Conservation (phyloP, 1,139 yeast genomes). For the Spathaspora sp. region DNA sequence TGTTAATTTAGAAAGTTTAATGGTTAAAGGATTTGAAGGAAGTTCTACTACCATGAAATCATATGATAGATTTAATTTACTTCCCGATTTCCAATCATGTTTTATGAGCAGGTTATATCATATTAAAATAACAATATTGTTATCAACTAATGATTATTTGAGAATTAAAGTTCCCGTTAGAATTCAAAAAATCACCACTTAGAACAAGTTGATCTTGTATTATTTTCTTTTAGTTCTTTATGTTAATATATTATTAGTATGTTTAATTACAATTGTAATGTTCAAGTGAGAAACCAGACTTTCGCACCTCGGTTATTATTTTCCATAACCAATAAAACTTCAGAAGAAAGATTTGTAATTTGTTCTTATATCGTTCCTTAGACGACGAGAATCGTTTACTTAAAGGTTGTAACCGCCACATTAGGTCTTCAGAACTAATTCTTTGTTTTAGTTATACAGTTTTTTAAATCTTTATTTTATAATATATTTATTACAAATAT, state of each 20-base stretch:
- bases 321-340: too few relatives aligned
- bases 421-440: too few relatives aligned
- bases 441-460: too few relatives aligned
- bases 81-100: constrained; percentile 44
- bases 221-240: constrained; percentile 1
- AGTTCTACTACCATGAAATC: constrained; percentile 5
- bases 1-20: constrained; percentile 12
- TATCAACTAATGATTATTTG: constrained; percentile 27
- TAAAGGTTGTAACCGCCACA: too few relatives aligned
- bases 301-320: too few relatives aligned
- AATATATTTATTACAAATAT: too few relatives aligned
- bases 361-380: too few relatives aligned
- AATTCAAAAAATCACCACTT: constrained; percentile 14
- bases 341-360: too few relatives aligned
- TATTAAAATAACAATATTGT: constrained; percentile 27
- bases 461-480: too few relatives aligned
- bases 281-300: too few relatives aligned
- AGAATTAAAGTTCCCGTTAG: constrained; percentile 34
- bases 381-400: too few relatives aligned
- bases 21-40: constrained; percentile 11
- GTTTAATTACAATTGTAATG: too few relatives aligned
- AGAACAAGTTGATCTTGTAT: background rate
- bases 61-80: constrained; percentile 25
- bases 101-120: constrained; percentile 36
- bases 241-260: background rate